Percentiles rank a stretch among this genome's conserved stretches.
Conservation (phyloP, 208 protist genomes). For the Leishmania guyanensis region DNA sequence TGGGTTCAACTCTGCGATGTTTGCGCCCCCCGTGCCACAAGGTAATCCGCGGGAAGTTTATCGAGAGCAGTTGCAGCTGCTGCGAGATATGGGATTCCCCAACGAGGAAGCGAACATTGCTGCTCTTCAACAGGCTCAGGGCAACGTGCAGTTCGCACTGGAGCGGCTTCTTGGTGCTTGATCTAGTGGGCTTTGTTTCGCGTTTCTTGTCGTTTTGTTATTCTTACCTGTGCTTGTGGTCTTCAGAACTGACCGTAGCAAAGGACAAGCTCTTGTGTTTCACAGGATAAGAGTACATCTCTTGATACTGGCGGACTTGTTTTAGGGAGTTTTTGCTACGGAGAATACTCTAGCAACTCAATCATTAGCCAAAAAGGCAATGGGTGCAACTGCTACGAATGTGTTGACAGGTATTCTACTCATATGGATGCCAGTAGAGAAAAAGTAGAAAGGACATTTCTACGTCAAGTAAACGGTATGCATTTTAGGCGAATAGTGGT, state of each 20-base stretch:
- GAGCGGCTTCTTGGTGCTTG: conserved; percentile 81
- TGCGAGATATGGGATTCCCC: conserved; percentile 93
- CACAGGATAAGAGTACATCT: background rate
- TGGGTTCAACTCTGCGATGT: conserved; percentile 35
- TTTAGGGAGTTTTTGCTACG: background rate
- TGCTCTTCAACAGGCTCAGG: conserved; percentile 85
- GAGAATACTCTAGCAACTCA: background rate
- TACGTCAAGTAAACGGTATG: background rate
- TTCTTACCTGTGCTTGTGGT: background rate
- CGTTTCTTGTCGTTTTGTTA: background rate
- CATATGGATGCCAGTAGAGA: background rate
- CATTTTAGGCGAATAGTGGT: background rate
- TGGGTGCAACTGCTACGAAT: no score
- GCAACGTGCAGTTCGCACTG: conserved; percentile 89
- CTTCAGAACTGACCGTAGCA: background rate
- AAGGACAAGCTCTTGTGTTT: background rate
- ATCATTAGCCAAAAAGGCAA: background rate
- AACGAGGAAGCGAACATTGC: conserved; percentile 93
- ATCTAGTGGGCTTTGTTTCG: conserved; percentile 1
- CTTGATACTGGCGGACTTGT: background rate
- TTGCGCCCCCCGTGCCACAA: conserved; percentile 46
- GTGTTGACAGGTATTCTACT: background rate
- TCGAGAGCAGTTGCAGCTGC: conserved; percentile 85
- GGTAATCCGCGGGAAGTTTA: conserved; percentile 83
- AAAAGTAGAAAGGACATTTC: background rate